These are phyloP conservation scores for Yamagishiella unicocca DNA, from an alignment of 139 green algal genomes.

Conservation along the genomic window DNA sequence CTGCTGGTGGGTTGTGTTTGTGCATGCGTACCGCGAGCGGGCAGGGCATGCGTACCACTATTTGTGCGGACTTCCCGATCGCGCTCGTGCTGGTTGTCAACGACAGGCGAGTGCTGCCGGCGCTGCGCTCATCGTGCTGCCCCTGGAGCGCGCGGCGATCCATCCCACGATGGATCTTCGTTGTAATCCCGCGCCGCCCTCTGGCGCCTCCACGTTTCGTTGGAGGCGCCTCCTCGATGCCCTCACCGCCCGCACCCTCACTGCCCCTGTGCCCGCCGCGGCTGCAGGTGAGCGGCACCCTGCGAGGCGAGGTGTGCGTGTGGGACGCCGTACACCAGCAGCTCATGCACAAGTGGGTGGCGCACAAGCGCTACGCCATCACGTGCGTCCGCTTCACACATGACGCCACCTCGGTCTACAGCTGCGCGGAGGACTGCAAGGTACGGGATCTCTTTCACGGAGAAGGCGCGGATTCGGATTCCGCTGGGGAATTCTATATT, in stretches of 20 bases:
- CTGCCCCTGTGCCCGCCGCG: no score
- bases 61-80: not conserved
- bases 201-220: no score
- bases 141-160: no score
- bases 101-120: no score
- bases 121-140: no score
- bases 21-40: not conserved
- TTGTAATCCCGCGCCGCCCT: no score
- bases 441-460: no score
- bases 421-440: conserved; percentile 62
- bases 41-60: not conserved
- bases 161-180: no score
- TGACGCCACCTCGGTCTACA: conserved; percentile 53
- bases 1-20: conserved; percentile 45
- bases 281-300: conserved; percentile 52
- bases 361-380: conserved; percentile 62
- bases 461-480: no score
- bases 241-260: no score
- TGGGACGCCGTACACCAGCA: conserved; percentile 56
- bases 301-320: conserved; percentile 58
- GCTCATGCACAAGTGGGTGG: conserved; percentile 56
- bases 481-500: no score
- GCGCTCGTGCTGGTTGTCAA: no score
- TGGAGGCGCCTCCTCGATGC: not conserved
- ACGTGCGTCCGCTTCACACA: conserved; percentile 63